These are phyloP conservation scores for Coniochaeta sp. DNA, from an alignment of 2,329 filamentous ascomycete genomes.

Conservation along the genomic window DNA sequence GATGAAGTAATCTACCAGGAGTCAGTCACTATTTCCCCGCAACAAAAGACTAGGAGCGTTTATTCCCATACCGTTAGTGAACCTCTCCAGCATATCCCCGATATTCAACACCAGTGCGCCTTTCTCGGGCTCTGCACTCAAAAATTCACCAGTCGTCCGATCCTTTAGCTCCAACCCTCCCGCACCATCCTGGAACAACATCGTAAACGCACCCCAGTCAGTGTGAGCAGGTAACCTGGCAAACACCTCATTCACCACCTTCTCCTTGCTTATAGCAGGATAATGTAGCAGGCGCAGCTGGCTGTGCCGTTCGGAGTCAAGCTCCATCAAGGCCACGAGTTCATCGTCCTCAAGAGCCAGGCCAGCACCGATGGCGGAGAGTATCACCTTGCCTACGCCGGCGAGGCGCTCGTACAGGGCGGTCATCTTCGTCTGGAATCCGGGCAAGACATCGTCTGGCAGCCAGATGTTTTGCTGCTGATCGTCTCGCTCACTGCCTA, in stretches of 20 bases:
- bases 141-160: slow-evolving; percentile 13
- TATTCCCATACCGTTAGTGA: slow-evolving; percentile 10
- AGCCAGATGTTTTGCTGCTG: slow-evolving; percentile 39
- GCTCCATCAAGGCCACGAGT: slow-evolving; percentile 12
- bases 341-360: slow-evolving; percentile 36
- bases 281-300: neutral
- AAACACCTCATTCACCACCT: neutral
- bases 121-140: slow-evolving; percentile 16
- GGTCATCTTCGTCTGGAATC: slow-evolving; percentile 29
- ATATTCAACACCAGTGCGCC: slow-evolving; percentile 15
- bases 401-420: slow-evolving; percentile 18
- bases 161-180: slow-evolving; percentile 38
- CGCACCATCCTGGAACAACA: slow-evolving; percentile 45
- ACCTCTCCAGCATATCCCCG: slow-evolving; percentile 18
- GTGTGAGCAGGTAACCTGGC: neutral
- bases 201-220: slow-evolving; percentile 31
- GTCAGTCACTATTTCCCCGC: too few species aligned
- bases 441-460: slow-evolving; percentile 32
- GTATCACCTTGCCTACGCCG: slow-evolving; percentile 23
- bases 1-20: slow-evolving; percentile 12
- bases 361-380: slow-evolving; percentile 36
- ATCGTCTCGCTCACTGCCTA: slow-evolving; percentile 33
- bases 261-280: neutral
- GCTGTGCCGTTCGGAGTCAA: neutral
- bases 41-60: too few species aligned